Percentiles rank a stretch among this genome's conserved stretches.
Conservation (phyloP, 352 stramenopile species). For the Globisporangium emineosum region DNA sequence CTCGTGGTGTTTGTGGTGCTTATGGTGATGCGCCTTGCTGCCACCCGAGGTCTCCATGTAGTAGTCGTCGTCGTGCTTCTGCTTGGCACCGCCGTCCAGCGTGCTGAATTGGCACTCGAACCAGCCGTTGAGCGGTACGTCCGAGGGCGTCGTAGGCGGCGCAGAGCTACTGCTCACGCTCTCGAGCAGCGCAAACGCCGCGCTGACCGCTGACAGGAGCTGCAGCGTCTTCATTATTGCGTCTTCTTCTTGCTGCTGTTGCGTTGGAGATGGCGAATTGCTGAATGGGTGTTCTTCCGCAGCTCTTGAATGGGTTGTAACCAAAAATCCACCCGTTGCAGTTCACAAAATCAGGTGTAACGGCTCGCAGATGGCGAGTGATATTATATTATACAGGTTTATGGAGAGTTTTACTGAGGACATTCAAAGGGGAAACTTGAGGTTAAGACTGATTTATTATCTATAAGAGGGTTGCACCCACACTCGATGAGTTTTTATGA, state of each 20-base stretch:
- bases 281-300: slow-evolving; percentile 5
- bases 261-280: slow-evolving; percentile 4
- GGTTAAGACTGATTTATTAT: slow-evolving; percentile 7
- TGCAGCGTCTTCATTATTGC: slow-evolving; percentile 16
- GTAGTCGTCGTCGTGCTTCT: slow-evolving; percentile 19
- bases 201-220: neutral
- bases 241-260: neutral
- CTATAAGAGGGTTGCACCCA: neutral
- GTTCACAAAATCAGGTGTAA: slow-evolving; percentile 5
- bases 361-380: neutral
- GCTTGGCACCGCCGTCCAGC: slow-evolving; percentile 6
- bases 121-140: slow-evolving; percentile 31
- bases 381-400: neutral
- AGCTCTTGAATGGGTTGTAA: slow-evolving; percentile 1
- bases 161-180: neutral
- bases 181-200: slow-evolving; percentile 11
- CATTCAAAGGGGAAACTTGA: neutral
- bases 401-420: neutral
- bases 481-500: neutral
- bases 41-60: slow-evolving; percentile 20
- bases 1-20: slow-evolving; percentile 6
- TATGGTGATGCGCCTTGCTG: slow-evolving; percentile 8
- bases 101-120: slow-evolving; percentile 31
- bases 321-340: slow-evolving; percentile 11
- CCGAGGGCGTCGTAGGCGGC: slow-evolving; percentile 9